Evolutionary conservation across 345 rosid species (phyloP).

Genomic region (Gossypium sturtianum): DNA sequence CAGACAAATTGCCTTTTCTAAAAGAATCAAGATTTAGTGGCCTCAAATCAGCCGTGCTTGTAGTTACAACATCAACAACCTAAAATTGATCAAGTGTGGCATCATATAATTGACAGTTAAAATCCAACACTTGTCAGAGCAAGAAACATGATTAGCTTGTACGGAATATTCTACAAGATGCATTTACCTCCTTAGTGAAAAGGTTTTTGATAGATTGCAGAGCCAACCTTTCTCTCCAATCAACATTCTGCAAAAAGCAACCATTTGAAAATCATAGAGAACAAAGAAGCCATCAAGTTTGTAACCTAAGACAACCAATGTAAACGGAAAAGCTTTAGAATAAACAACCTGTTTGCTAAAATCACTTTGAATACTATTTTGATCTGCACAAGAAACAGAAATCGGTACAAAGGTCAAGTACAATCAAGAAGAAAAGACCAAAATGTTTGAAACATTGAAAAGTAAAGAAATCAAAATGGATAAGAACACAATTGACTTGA

Average conservation of each 20-base stretch:
- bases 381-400: conserved; percentile 43
- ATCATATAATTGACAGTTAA: conserved; percentile 6
- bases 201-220: conserved; percentile 56
- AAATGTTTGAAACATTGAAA: not conserved
- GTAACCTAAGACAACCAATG: not conserved
- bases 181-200: conserved; percentile 74
- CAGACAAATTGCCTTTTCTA: conserved; percentile 65
- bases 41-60: conserved; percentile 75
- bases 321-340: conserved; percentile 4
- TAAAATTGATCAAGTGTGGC: conserved; percentile 19
- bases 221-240: conserved; percentile 86
- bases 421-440: not conserved
- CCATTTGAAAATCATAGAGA: not conserved
- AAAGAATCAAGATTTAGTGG: conserved; percentile 79
- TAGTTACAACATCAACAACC: conserved; percentile 63
- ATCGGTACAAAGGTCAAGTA: conserved; percentile 4
- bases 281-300: conserved; percentile 8
- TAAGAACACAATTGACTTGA: not conserved
- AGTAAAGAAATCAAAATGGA: not conserved
- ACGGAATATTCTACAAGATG: not conserved
- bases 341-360: conserved; percentile 46
- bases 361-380: conserved; percentile 23
- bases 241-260: conserved; percentile 48
- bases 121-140: not conserved
- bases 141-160: conserved; percentile 3